Evolutionary conservation across 495 filamentous ascomycete species (phyloP), one percentile per base, ranked within the genome.

Genomic region (Talaromyces proteolyticus): DNA sequence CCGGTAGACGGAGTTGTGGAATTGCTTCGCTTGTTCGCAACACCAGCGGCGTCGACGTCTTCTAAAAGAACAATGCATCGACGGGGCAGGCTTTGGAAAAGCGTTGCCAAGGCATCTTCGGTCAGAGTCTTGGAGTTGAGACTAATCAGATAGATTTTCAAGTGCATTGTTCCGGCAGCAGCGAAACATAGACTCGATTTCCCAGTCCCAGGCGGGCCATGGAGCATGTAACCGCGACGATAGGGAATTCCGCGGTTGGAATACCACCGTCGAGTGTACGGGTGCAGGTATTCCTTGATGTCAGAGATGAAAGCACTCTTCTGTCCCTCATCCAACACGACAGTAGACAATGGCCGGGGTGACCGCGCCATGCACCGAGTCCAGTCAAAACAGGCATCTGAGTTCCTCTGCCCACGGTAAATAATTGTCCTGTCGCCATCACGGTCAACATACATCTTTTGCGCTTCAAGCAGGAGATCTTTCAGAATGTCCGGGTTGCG

Each of bases 221-320:
- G 64, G 0, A 78, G 59, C 6, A 78, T 59, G 41, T 76, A 76
- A 0, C 73, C 73, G 12, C 69, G 68, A 0, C 73, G 63, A 52
- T 77, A 75, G 0, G 72, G 72, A 29, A 78, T 77, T 2, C 74
- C 89, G 0, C 88, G 76, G 43, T 83, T 82, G 0, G 85, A 80
- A 54, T 93, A 93, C 90, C 89, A 95, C 14, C 73, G 68, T 6
- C 82, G 71, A 2, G 85, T 91, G 2, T 74, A 70, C 0, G 87
- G 84, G 50, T 89, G 83, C 6, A 96, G 69, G 57, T 92, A 96
- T 57, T 95, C 90, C 64, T 90, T 89, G 62, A 95, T 88, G 63
- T 96, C 92, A 14, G 73, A 65, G 24, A 94, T 64, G 17, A 96
- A 76, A 21, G 70, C 74, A 8, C 80, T 62, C 68, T 95, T 96